Base-by-base conservation (phyloP, 495 filamentous ascomycete genomes). In the Xanthoparmelia taractica region DNA sequence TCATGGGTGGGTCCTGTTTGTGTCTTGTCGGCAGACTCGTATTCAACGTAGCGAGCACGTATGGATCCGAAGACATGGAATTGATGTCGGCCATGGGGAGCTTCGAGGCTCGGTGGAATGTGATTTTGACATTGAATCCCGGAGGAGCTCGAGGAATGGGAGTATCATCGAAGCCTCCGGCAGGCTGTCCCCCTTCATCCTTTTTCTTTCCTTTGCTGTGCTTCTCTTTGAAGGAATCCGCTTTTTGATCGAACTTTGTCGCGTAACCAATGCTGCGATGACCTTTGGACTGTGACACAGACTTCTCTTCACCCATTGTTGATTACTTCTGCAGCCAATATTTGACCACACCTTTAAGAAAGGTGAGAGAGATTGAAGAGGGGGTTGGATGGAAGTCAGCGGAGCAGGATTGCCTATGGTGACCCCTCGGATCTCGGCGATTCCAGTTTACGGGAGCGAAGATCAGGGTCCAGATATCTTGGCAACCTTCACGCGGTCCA, bases 71-170 rank as follows among this genome's bases (percentile, higher is more conserved):
- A 18, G 91, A 87, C 65, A 87, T 78, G 20, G 85, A 78, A 67
- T 83, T 80, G 58, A 95, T 77, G 73, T 97, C 93, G 48, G 86
- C 90, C 63, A 89, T 79, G 17, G 93, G 92, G 18, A 97, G 82
- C 67, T 93, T 87, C 52, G 76, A 78, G 2, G 90, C 92, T 29
- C 84, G 82, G 72, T 92, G 87, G 71, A 97, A 91, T 56, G 85
- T 92, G 71, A 97, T 85, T 67, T 87, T 87, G 66, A 97, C 70
- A 2, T 89, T 95, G 73, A 89, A 96, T 18, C 91, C 91, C 20
- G 83, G 82, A 23, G 85, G 84, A 3, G 84, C 85, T 62, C 78
- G 72, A 2, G 92, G 89, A 15, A 96, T 77, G 7, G 89, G 88
- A 2, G 90, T 96, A 23, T 75, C 69, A 74, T 96, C 91, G 68